Conservation (phyloP, 352 stramenopile species). For the Pythium sukuiense region DNA sequence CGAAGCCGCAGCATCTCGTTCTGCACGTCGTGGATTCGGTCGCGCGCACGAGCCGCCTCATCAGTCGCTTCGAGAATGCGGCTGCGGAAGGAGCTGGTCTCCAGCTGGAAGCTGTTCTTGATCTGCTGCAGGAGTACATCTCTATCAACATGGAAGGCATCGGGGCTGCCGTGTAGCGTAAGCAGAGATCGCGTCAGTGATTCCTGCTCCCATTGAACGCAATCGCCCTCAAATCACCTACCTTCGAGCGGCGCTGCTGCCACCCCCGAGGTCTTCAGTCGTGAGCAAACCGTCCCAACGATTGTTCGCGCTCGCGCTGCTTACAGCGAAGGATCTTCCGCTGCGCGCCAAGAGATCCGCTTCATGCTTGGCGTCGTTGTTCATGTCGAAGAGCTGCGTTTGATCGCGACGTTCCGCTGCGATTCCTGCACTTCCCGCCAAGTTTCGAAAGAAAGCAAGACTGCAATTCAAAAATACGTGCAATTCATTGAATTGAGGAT, state of each 20-base stretch:
- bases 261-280: slow-evolving; percentile 7
- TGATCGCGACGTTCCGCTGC: slow-evolving; percentile 4
- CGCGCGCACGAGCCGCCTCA: slow-evolving; percentile 26
- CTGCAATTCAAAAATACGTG: not conserved
- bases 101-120: slow-evolving; percentile 57
- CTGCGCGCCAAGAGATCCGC: slow-evolving; percentile 3
- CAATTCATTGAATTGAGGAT: slow-evolving; percentile 27
- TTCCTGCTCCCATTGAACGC: not conserved
- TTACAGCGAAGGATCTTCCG: slow-evolving; percentile 4
- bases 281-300: slow-evolving; percentile 20
- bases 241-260: not conserved
- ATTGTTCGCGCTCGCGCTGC: slow-evolving; percentile 7
- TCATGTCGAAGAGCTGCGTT: not conserved
- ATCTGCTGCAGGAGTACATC: slow-evolving; percentile 41
- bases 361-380: slow-evolving; percentile 3
- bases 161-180: not conserved
- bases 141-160: slow-evolving; percentile 10
- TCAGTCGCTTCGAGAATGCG: slow-evolving; percentile 37
- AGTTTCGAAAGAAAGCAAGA: not conserved
- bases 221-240: not conserved
- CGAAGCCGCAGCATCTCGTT: slow-evolving; percentile 47
- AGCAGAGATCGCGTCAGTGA: not conserved
- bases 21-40: slow-evolving; percentile 38
- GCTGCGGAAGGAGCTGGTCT: slow-evolving; percentile 49
- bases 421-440: slow-evolving; percentile 10